Percentiles rank a stretch among this genome's conserved stretches.
Conservation (phyloP, 805 yeast species). For the Zygosaccharomyces gambellarensis region DNA sequence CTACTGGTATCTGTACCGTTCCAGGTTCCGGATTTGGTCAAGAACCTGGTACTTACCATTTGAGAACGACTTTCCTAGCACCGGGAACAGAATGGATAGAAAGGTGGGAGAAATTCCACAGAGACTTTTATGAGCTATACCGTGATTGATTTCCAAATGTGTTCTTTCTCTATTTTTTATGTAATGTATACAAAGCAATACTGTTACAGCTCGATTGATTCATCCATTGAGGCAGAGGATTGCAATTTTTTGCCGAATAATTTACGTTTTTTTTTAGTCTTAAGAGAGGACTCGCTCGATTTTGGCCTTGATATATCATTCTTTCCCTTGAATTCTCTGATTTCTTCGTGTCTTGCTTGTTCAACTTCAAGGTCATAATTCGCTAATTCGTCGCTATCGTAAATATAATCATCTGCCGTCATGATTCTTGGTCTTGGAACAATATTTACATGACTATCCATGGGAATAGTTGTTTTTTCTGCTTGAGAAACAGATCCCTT, state of each 20-base stretch:
- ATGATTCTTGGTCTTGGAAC: not conserved
- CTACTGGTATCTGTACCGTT: slow-evolving; percentile 93
- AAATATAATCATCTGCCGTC: not conserved
- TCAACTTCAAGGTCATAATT: not conserved
- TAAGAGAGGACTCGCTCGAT: no score
- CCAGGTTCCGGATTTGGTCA: slow-evolving; percentile 99
- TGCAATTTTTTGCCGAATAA: not conserved
- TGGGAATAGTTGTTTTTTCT: not conserved
- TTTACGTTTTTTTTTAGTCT: not conserved
- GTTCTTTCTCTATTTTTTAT: not conserved
- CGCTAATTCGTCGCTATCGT: not conserved
- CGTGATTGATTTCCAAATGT: slow-evolving; percentile 23
- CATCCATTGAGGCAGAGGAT: not conserved
- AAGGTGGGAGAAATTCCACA: slow-evolving; percentile 75
- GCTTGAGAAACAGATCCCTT: not conserved
- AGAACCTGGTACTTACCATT: slow-evolving; percentile 79
- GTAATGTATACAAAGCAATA: not conserved
- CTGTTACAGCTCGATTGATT: slow-evolving; percentile 1
- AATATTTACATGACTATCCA: not conserved
- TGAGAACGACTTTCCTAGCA: slow-evolving; percentile 94
- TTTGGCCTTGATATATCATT: not conserved
- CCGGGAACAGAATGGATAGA: slow-evolving; percentile 90
- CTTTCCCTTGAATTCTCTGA: not conserved
- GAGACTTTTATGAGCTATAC: slow-evolving; percentile 57
- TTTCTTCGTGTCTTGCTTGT: not conserved